These are phyloP conservation scores for Pleurotus cornucopiae DNA, from an alignment of 768 basidiomycete species.

Conservation along the genomic window DNA sequence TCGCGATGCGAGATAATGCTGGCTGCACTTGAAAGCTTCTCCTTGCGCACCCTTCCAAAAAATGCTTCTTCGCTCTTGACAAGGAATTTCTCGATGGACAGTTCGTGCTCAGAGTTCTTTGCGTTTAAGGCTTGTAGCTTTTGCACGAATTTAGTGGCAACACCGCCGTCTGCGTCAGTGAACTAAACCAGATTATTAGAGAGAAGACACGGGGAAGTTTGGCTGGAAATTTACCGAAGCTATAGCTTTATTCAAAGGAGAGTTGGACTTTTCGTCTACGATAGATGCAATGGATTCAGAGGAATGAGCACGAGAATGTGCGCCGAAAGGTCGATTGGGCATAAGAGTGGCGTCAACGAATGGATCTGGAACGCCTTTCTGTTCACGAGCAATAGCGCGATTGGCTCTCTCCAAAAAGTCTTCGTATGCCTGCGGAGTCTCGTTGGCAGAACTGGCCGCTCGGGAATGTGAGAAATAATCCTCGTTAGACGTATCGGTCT, in stretches of 20 bases:
- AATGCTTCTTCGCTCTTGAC: constrained; percentile 90
- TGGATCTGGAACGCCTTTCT: constrained; percentile 77
- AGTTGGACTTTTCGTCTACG: constrained; percentile 85
- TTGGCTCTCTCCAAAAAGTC: constrained; percentile 88
- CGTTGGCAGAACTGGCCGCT: constrained; percentile 25
- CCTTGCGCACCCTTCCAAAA: constrained; percentile 86
- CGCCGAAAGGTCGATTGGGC: constrained; percentile 73
- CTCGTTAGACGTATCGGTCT: constrained; percentile 49
- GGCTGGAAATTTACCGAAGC: constrained; percentile 55
- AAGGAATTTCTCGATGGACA: constrained; percentile 90
- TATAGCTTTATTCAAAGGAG: constrained; percentile 92
- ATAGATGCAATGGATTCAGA: constrained; percentile 92
- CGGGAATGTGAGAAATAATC: constrained; percentile 46
- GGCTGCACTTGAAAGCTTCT: constrained; percentile 80
- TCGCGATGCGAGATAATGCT: constrained; percentile 77
- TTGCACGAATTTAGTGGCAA: constrained; percentile 84
- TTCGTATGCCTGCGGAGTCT: constrained; percentile 48
- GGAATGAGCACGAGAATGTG: constrained; percentile 75
- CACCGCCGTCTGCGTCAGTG: constrained; percentile 90
- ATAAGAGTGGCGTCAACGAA: constrained; percentile 59
- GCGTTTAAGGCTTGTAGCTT: constrained; percentile 74
- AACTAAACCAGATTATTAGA: constrained; percentile 47
- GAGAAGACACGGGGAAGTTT: neutral
- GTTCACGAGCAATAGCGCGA: constrained; percentile 74
- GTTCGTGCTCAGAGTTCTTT: constrained; percentile 85